Evolutionary conservation across 2,329 filamentous ascomycete species (phyloP), one percentile per base, ranked within the genome.

Genomic region (Davidsoniella virescens): DNA sequence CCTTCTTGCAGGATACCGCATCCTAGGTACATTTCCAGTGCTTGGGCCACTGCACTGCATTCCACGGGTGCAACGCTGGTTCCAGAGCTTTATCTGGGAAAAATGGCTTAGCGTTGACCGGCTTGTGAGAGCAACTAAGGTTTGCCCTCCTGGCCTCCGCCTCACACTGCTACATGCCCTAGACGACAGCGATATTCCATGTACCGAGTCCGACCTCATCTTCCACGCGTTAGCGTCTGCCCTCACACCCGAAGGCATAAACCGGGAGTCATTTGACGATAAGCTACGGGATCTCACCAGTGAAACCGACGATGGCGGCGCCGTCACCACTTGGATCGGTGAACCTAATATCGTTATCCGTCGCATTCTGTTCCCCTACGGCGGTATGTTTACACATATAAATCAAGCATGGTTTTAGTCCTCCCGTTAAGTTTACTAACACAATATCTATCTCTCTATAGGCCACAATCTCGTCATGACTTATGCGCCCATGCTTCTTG

Each of bases 111-210:
- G 84, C 0, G 75, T 75, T 0, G 68, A 73, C 25, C 74, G 88
- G 3, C 67, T 95, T 8, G 67, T 68, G 49, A 75, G 71, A 43
- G 65, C 78, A 56, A 72, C 75, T 12, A 65, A 62, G 39, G 62
- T 64, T 55, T 79, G 72, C 41, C 72, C 65, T 54, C 69, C 56
- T 54, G 68, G 67, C 59, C 55, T 92, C 8, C 72, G 80, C 18
- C 65, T 95, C 17, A 79, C 75, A 41, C 67, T 95, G 40, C 66
- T 96, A 2, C 90, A 95, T 58, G 84, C 87, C 14, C 72, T 74
- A 49, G 77, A 94, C 59, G 90, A 96, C 61, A 67, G 69, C 52
- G 86, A 94, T 57, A 94, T 96, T 53, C 80, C 84, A 0, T 90
- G 78, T 66, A 72, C 67, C 1, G 80, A 87, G 59, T 78, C 79